Evolutionary conservation across 768 basidiomycete genomes (phyloP), one percentile per base, ranked within the genome.

Genomic region (Phanerochaete sordida): DNA sequence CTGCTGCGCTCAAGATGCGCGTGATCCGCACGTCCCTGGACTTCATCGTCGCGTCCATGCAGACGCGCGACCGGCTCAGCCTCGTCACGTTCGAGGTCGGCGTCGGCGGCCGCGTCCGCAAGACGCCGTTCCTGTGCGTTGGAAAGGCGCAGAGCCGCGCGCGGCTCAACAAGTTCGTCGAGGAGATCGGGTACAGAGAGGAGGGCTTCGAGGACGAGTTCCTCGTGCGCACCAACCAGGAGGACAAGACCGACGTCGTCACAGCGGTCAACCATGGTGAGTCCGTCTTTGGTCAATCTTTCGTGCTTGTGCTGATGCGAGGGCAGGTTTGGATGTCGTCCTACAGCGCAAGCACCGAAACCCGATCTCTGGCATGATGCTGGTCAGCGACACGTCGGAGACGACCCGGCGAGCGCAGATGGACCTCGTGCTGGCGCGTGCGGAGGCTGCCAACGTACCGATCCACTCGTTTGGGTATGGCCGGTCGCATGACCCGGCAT

Each of bases 401-500:
- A 90, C 87, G 67, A 94, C 95, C 16, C 84, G 94, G 56, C 87
- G 95, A 16, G 93, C 93, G 24, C 95, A 98, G 73, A 98, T 99
- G 94, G 97, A 99, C 72, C 83, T 99, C 16, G 95, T 98, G 16
- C 89, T 98, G 49, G 95, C 96, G 46, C 89, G 97, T 37, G 91
- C 95, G 1, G 97, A 99, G 69, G 96, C 97, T 13, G 97, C 93
- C 30, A 94, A 94, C 71, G 86, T 97, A 26, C 95, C 97, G 3
- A 97, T 99, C 57, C 96, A 99, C 72, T 91, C 95, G 2, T 90
- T 99, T 65, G 97, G 97, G 54, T 99, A 96, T 68, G 96, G 95
- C 27, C 91, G 93, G 60, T 91, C 93, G 16, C 97, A 98, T 70
- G 97, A 98, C 72, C 97, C 97, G 19, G 93, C 93, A 15, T 96